Evolutionary conservation across 1,139 yeast species (phyloP), one percentile per base, ranked within the genome.

Genomic region (Debaryomycetaceae sp.): DNA sequence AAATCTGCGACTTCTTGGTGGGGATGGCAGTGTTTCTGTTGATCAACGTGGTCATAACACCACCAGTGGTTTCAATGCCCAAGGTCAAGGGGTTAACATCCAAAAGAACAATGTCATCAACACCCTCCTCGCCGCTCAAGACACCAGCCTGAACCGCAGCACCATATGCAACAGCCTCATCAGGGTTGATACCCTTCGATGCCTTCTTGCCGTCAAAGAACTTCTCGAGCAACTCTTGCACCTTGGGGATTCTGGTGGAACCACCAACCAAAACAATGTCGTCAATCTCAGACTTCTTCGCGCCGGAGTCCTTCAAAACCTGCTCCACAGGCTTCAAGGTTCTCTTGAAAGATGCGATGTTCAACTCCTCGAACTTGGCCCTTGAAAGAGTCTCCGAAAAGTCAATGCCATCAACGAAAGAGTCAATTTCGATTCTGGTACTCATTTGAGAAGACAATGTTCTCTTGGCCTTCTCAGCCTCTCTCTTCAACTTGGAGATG

Each of bases 161-260:
- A 59, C 75, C 75, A 50, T 66, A 67, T 25, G 75, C 75, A 47
- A 68, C 75, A 43, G 75, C 75, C 56, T 68, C 75, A 67, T 88
- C 96, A 38, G 96, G 96, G 71, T 88, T 88, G 56, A 88, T 86
- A 67, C 95, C 94, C 75, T 85, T 86, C 45, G 94, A 81, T 36
- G 94, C 91, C 69, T 86, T 83, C 75, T 88, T 88, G 52, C 95
- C 95, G 56, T 82, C 82, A 63, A 88, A 88, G 76, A 67, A 86
- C 46, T 76, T 73, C 65, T 88, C 95, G 46, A 88, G 74, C 50
- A 88, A 73, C 63, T 83, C 83, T 71, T 85, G 96, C 45, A 88
- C 95, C 74, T 86, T 88, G 65, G 96, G 96, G 70, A 88, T 88
- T 78, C 96, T 86, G 39, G 96, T 88, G 29, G 96, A 88, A 66